phyloP scores from a whole-genome alignment of 768 basidiomycete genomes.

The Galerina sulciceps region DNA sequence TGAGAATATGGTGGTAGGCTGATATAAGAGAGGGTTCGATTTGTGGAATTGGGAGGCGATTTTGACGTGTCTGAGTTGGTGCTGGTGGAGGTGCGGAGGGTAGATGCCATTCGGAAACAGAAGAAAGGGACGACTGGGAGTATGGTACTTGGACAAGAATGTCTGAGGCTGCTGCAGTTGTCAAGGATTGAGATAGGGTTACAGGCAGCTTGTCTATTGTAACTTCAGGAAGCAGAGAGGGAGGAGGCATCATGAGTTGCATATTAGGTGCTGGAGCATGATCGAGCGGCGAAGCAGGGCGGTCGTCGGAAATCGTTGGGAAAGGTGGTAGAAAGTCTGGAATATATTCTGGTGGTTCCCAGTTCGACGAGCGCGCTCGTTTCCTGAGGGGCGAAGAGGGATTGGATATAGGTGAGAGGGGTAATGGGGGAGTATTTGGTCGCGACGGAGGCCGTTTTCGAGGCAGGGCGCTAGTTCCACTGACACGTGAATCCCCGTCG shows the following conservation, averaged over 20 bases:
- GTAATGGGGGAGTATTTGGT: conserved; percentile 44
- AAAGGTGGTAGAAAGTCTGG: conserved; percentile 74
- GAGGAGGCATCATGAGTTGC: conserved; percentile 35
- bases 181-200: conserved; percentile 45
- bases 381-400: conserved; percentile 61
- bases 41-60: conserved; percentile 52
- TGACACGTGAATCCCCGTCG: conserved; percentile 30
- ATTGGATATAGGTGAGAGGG: conserved; percentile 62
- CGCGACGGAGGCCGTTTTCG: conserved; percentile 34
- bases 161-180: conserved; percentile 63
- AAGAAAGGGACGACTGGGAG: conserved; percentile 69
- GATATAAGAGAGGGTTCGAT: conserved; percentile 66
- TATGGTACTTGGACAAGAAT: conserved; percentile 77
- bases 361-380: conserved; percentile 56
- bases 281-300: conserved; percentile 33
- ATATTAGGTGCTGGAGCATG: conserved; percentile 35
- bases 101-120: conserved; percentile 71
- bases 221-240: conserved; percentile 34
- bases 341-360: conserved; percentile 67
- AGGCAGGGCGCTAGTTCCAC: conserved; percentile 16
- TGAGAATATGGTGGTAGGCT: conserved; percentile 80
- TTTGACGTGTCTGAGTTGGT: conserved; percentile 19
- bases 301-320: conserved; percentile 41
- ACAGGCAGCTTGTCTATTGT: conserved; percentile 42
- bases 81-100: conserved; percentile 42